Evolutionary conservation across 257 asterid species (phyloP).

Genomic region (Petunia axillaris): DNA sequence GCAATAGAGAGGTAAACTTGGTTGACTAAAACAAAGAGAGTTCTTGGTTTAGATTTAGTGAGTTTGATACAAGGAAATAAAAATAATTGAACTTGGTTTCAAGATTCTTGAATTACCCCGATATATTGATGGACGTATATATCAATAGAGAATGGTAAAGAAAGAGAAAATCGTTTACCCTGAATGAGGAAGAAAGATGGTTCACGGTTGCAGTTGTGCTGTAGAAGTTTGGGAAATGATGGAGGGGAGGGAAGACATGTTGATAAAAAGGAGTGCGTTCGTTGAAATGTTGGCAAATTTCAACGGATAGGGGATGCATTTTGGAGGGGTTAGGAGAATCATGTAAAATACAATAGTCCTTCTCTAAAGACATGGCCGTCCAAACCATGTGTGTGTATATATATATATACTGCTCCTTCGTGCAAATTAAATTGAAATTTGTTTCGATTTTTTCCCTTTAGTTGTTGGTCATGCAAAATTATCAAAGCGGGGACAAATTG

Average conservation of each 20-base stretch:
- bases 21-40: conserved; percentile 34
- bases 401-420: too few relatives aligned
- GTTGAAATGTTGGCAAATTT: too few relatives aligned
- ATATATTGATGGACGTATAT: too few relatives aligned
- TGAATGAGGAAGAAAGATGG: conserved; percentile 49
- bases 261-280: neutral
- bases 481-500: too few relatives aligned
- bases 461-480: too few relatives aligned
- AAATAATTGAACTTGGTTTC: conserved; percentile 41
- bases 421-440: too few relatives aligned
- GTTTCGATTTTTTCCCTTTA: too few relatives aligned
- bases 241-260: conserved; percentile 66
- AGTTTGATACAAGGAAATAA: conserved; percentile 38
- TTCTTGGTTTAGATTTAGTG: conserved; percentile 34
- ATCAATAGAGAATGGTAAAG: neutral
- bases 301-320: too few relatives aligned
- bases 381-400: too few relatives aligned
- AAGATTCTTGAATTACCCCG: conserved; percentile 64
- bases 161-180: conserved; percentile 43
- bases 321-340: too few relatives aligned
- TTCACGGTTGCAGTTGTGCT: conserved; percentile 34
- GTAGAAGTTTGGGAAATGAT: conserved; percentile 42
- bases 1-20: conserved; percentile 27
- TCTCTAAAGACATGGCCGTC: too few relatives aligned
- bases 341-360: too few relatives aligned